phyloP scores from a whole-genome alignment of 1,284 basidiomycete genomes.

The Pyrrhoderma noxium region DNA sequence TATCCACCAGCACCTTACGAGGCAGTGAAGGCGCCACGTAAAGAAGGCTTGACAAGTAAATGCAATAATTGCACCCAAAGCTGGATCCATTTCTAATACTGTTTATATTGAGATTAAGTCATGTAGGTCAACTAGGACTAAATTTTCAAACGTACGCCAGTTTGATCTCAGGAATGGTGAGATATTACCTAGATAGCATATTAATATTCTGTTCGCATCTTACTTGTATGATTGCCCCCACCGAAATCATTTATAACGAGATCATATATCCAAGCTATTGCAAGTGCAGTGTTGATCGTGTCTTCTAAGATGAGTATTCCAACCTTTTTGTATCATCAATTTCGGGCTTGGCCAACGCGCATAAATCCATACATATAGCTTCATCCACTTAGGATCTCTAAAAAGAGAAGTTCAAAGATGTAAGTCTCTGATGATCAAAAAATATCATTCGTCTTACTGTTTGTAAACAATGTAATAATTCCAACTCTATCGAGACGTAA shows the following conservation, averaged over 20 bases:
- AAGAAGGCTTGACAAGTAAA: slow-evolving; percentile 7
- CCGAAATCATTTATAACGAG: slow-evolving; percentile 5
- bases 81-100: slow-evolving; percentile 1
- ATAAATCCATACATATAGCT: background rate
- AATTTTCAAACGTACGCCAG: background rate
- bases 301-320: slow-evolving; percentile 3
- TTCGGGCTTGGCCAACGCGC: background rate
- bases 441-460: too few relatives aligned
- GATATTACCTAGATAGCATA: background rate
- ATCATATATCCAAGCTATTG: slow-evolving; percentile 1
- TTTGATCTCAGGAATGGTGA: background rate
- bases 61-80: slow-evolving; percentile 8
- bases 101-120: background rate
- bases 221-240: background rate
- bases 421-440: too few relatives aligned
- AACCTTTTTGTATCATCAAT: background rate
- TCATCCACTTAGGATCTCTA: slow-evolving; percentile 5
- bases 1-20: background rate
- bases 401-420: background rate
- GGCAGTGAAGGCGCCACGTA: background rate
- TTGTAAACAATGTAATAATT: too few relatives aligned
- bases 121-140: background rate
- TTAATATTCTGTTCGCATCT: background rate
- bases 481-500: too few relatives aligned
- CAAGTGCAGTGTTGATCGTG: slow-evolving; percentile 4